A percentile compares a stretch with the other conserved stretches of the same genome.
phyloP scores from a whole-genome alignment of 1,139 yeast genomes.

The Martiniozyma asiatica region DNA sequence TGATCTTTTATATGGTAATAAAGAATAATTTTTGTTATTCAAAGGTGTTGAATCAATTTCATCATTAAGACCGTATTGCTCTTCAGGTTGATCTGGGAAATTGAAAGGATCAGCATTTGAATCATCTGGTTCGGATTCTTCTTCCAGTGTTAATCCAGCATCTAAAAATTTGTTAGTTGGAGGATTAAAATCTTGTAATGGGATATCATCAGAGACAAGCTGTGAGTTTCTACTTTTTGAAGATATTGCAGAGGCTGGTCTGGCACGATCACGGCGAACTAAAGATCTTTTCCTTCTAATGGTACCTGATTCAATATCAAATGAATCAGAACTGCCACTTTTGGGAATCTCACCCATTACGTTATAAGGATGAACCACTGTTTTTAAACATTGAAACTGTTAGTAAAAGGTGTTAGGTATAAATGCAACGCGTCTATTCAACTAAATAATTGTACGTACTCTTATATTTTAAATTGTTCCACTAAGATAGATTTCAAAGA shows the following conservation, averaged over 20 bases:
- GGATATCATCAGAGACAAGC: constrained; percentile 4
- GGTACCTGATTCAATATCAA: constrained; percentile 31
- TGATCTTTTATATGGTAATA: constrained; percentile 13
- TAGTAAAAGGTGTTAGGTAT: too few relatives aligned
- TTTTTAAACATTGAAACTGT: too few relatives aligned
- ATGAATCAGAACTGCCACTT: constrained; percentile 3
- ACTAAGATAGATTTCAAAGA: too few relatives aligned
- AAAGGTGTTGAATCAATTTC: constrained; percentile 19
- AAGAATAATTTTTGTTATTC: constrained; percentile 7
- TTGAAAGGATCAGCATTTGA: constrained; percentile 3
- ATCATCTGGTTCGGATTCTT: not conserved
- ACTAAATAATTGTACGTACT: too few relatives aligned
- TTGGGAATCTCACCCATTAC: too few relatives aligned
- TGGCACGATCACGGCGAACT: constrained; percentile 38
- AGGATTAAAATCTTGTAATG: constrained; percentile 5
- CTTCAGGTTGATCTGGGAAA: constrained; percentile 13
- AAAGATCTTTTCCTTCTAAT: constrained; percentile 35
- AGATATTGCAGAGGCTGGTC: constrained; percentile 8
- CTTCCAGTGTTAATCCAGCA: not conserved
- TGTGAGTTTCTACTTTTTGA: constrained; percentile 4
- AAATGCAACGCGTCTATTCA: too few relatives aligned
- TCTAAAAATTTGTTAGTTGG: not conserved
- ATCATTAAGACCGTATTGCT: constrained; percentile 37
- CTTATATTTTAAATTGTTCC: too few relatives aligned
- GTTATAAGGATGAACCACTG: constrained; percentile 6